A percentile compares a stretch with the other conserved stretches of the same genome.
Evolutionary conservation across 768 basidiomycete genomes (phyloP).

Genomic region (Amanita thiersii): DNA sequence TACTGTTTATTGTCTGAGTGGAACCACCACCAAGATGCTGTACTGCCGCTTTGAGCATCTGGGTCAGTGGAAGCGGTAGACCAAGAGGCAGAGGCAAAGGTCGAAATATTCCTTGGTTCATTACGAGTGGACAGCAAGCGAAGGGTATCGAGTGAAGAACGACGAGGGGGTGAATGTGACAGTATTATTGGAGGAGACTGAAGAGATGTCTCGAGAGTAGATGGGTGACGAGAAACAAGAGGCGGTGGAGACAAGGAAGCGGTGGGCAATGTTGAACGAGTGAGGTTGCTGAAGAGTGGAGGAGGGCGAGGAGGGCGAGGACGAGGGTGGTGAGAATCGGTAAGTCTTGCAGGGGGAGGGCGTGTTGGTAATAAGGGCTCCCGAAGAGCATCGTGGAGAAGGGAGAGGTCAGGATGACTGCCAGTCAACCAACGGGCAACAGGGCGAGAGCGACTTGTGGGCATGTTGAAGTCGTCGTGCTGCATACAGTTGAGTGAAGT

Average conservation of each 20-base stretch:
- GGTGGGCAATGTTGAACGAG: constrained; percentile 56
- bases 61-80: constrained; percentile 11
- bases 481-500: background rate
- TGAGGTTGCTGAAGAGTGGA: constrained; percentile 44
- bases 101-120: background rate
- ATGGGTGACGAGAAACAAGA: too few relatives aligned
- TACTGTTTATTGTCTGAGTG: constrained; percentile 34
- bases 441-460: constrained; percentile 14
- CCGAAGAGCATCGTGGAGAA: constrained; percentile 37
- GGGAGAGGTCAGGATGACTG: constrained; percentile 27
- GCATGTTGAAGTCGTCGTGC: constrained; percentile 1
- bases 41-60: constrained; percentile 8
- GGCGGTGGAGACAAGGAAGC: constrained; percentile 42
- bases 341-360: constrained; percentile 36
- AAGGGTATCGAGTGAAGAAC: constrained; percentile 45
- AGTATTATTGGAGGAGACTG: constrained; percentile 24
- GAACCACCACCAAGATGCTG: constrained; percentile 44
- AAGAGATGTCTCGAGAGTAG: constrained; percentile 14
- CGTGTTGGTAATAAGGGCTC: constrained; percentile 29
- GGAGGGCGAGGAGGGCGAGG: constrained; percentile 34
- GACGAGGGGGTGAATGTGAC: constrained; percentile 30
- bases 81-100: background rate
- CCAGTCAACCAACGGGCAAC: constrained; percentile 38
- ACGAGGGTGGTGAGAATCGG: constrained; percentile 24
- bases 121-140: background rate